phyloP scores from a whole-genome alignment of 306 rosid genomes.

The Quercus mongolica region DNA sequence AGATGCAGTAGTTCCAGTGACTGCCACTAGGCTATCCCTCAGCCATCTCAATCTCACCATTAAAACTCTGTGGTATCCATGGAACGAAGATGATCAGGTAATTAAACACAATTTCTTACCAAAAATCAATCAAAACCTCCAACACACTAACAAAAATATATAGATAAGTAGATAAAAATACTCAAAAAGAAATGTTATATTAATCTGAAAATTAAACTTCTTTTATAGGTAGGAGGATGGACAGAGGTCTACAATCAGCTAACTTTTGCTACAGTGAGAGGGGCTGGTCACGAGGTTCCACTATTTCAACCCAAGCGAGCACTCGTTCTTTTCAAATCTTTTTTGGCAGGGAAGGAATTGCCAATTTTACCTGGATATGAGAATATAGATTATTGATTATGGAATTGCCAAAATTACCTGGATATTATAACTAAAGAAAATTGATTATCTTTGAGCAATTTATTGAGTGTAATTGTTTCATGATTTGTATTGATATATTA shows the following conservation, averaged over 20 bases:
- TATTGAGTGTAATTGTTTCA: not conserved
- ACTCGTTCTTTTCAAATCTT: constrained; percentile 57
- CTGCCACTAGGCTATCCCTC: constrained; percentile 73
- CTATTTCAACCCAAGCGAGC: constrained; percentile 65
- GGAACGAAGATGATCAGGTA: constrained; percentile 71
- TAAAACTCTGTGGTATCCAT: constrained; percentile 75
- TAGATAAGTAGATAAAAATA: not conserved
- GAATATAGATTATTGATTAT: no score
- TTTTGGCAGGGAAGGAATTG: constrained; percentile 59
- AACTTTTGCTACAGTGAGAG: constrained; percentile 81
- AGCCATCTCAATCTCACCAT: constrained; percentile 66
- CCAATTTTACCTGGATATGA: constrained; percentile 35
- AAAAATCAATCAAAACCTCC: not conserved
- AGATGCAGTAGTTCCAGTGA: constrained; percentile 88
- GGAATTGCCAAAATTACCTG: not conserved
- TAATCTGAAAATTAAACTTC: not conserved
- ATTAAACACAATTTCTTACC: not conserved
- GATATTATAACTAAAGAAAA: not conserved
- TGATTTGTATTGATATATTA: not conserved
- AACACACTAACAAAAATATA: no score
- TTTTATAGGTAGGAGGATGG: constrained; percentile 76
- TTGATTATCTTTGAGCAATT: not conserved
- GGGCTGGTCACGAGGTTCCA: constrained; percentile 93
- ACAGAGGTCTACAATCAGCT: constrained; percentile 76
- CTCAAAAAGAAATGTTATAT: not conserved